Percentiles rank a stretch among this genome's conserved stretches.
Conservation (phyloP, 2,329 filamentous ascomycete genomes). For the Whalleya microplaca region DNA sequence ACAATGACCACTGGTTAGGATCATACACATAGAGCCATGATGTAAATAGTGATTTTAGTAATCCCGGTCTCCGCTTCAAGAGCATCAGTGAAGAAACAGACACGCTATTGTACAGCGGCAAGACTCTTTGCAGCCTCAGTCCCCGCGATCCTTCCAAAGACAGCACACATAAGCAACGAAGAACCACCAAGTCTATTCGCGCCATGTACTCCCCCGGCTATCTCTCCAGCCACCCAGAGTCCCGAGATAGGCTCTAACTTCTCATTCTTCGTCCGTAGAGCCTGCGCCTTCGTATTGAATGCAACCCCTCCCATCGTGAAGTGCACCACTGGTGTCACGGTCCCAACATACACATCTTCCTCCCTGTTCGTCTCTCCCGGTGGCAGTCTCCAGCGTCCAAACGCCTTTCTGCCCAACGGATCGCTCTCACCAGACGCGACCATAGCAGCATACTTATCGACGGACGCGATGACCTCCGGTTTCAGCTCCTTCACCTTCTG, state of each 20-base stretch:
- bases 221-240: conserved; percentile 66
- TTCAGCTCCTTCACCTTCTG: conserved; percentile 55
- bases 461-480: conserved; percentile 41
- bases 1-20: too few species aligned
- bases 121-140: conserved; percentile 45
- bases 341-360: conserved; percentile 59
- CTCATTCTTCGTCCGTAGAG: conserved; percentile 44
- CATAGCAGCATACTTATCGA: conserved; percentile 53
- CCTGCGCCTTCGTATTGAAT: conserved; percentile 57
- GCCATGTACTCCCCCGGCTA: conserved; percentile 67
- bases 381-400: conserved; percentile 59
- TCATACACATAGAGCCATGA: too few species aligned
- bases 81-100: too few species aligned
- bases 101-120: too few species aligned
- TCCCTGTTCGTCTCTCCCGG: conserved; percentile 49
- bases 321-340: conserved; percentile 65
- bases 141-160: conserved; percentile 65
- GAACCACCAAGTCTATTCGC: conserved; percentile 65
- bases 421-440: conserved; percentile 47
- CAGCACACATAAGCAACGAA: conserved; percentile 65
- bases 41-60: too few species aligned
- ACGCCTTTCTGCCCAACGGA: conserved; percentile 51
- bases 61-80: too few species aligned
- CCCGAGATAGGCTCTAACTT: conserved; percentile 52
- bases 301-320: conserved; percentile 70